Conservation (phyloP, 352 stramenopile genomes). For the Pythium apleroticum region DNA sequence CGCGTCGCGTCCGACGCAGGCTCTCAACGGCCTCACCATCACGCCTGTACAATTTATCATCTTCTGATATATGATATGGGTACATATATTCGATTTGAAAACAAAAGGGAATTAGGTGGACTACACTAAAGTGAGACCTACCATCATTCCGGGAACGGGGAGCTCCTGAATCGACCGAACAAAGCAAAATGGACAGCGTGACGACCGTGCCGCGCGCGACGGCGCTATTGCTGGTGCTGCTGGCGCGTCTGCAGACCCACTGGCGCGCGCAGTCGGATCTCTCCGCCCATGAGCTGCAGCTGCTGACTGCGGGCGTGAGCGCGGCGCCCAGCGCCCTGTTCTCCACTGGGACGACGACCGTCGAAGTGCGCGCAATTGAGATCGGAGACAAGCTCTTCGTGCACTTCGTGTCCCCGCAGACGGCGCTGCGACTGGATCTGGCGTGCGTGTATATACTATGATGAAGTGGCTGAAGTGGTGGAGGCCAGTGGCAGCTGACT, state of each 20-base stretch:
- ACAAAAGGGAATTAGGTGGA: too few relatives aligned
- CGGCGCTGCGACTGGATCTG: conserved; percentile 20
- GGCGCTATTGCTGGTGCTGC: conserved; percentile 20
- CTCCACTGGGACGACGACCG: not conserved
- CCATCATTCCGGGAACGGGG: not conserved
- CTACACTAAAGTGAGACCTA: too few relatives aligned
- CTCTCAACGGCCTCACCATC: conserved; percentile 20
- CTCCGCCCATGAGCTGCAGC: not conserved
- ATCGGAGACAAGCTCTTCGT: conserved; percentile 30
- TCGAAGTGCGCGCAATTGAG: conserved; percentile 26
- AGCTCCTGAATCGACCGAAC: not conserved
- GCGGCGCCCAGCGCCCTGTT: conserved; percentile 17
- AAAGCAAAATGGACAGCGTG: not conserved
- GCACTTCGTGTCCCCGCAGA: conserved; percentile 21
- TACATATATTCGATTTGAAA: not conserved
- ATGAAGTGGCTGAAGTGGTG: not conserved
- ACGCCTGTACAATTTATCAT: too few relatives aligned
- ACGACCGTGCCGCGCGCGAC: conserved; percentile 15
- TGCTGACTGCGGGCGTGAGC: conserved; percentile 21
- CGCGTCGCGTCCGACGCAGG: conserved; percentile 13
- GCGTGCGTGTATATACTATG: conserved; percentile 8
- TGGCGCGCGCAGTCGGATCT: conserved; percentile 11
- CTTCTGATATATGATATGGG: not conserved
- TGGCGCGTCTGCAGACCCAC: conserved; percentile 12
- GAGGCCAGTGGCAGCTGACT: not conserved